Base-by-base conservation (phyloP, 331 rosid species). In the Quercus lobata region DNA sequence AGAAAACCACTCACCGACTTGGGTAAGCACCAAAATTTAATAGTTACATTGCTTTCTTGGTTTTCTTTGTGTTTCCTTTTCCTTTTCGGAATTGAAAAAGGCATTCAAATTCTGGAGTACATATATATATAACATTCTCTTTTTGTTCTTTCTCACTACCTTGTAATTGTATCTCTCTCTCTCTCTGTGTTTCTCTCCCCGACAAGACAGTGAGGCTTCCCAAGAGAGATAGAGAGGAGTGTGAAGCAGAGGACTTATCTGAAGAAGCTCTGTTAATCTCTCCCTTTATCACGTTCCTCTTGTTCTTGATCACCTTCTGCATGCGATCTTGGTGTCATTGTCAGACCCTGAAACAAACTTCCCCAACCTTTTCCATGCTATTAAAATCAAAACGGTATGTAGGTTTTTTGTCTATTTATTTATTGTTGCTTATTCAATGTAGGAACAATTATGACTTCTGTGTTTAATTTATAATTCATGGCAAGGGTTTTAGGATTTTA, bases 381-480 rank as follows among this genome's bases (percentile, higher is more conserved):
- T 83, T 75, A 21, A 85, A 52, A 85, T 80, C 83, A 75, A 77
- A 78, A 79, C 8, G 91, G 93, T 88, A 79, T 53, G 83, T 78
- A 79, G 62, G 60, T 81, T 83, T 82, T 61, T n/a, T 41, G 44
- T 84, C 46, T 5, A 27, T 37, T 37, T 37, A 7, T 22, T 69
- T 18, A 4, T 37, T 37, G 44, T 37, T 60, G 27, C 54, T 11
- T 46, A 46, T 12, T 24, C 44, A 53, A 18, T 61, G 71, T 68
- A 14, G 10, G 73, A 44, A 56, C 37, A 35, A 44, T 46, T 62
- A 80, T 52, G 35, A 14, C 7, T 65, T 0, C 1, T 80, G 21
- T 58, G 18, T 17, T 58, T 34, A 15, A 69, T 73, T 56, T 58
- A 52, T 71, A 71, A 12, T 46, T 12, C 53, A 46, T 37, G 44